phyloP scores from a whole-genome alignment of 2,329 filamentous ascomycete species.

The Talaromyces sp. region DNA sequence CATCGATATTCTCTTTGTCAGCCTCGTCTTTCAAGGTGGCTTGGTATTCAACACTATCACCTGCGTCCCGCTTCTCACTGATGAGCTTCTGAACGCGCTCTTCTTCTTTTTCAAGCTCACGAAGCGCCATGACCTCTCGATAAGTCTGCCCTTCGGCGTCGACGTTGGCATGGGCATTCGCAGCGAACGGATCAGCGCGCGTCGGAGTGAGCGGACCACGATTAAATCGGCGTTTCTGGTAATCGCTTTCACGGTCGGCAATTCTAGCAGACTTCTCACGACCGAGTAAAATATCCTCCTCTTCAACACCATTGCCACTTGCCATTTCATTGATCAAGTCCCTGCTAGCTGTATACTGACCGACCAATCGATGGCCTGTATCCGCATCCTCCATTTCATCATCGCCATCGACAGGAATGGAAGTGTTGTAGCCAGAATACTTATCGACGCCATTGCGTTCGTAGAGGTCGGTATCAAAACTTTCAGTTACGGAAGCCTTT shows the following conservation, averaged over 20 bases:
- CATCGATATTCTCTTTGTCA: conserved; percentile 70
- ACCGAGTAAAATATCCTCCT: conserved; percentile 82
- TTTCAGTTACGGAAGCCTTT: conserved; percentile 85
- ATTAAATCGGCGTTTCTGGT: conserved; percentile 92
- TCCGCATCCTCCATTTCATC: conserved; percentile 74
- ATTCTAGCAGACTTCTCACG: conserved; percentile 89
- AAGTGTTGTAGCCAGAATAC: conserved; percentile 86
- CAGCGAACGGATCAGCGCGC: conserved; percentile 78
- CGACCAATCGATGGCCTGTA: conserved; percentile 74
- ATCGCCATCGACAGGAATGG: conserved; percentile 74
- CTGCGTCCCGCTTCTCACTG: conserved; percentile 62
- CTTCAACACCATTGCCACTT: conserved; percentile 76
- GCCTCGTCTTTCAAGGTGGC: conserved; percentile 65
- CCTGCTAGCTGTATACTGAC: conserved; percentile 91
- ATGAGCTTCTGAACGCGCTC: conserved; percentile 78
- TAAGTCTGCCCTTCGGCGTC: conserved; percentile 75
- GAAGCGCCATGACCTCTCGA: conserved; percentile 82
- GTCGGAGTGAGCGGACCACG: conserved; percentile 72
- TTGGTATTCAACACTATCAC: conserved; percentile 61
- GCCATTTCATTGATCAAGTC: conserved; percentile 94
- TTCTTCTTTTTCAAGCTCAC: conserved; percentile 90
- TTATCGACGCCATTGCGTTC: conserved; percentile 73
- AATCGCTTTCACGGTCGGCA: conserved; percentile 88
- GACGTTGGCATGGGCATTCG: conserved; percentile 65
- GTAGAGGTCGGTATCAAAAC: conserved; percentile 83